Evolutionary conservation across 768 basidiomycete genomes (phyloP), one percentile per base, ranked within the genome.

Genomic region (Coprinellus micaceus): DNA sequence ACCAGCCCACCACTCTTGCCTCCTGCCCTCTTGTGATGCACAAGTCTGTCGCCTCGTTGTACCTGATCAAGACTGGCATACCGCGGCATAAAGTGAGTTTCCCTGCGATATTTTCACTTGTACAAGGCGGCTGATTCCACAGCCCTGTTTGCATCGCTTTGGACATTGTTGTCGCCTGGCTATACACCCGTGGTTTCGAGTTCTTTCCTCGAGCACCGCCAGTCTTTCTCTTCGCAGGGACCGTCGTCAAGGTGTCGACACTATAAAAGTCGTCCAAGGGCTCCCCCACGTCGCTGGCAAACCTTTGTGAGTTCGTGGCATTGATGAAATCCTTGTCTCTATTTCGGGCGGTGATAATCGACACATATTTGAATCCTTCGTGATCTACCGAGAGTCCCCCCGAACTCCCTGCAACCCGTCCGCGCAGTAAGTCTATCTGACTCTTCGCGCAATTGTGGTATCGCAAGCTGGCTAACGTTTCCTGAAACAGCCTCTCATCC

Each of bases 261-360:
- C 29, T 33, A 29, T 36, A 51, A 30, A 51, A 51, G 28, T 33
- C 33, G 7, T 36, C 13, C 15, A 51, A 36, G 7, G 9, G 2
- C 19, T 51, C 29, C 9, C 49, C 49, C 2, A 19, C 7, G 7
- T 51, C 49, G 3, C 19, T 21, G 11, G 49, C 49, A 37, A 51
- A 51, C 3, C 49, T 26, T 41, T 46, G 17, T 30, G 40, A 55
- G 0, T 69, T 69, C 2, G 66, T 10, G 7, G 59, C 43, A 63
- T 76, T 75, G 1, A 73, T 64, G 25, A 49, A 49, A 57, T 76
- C 74, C 43, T 69, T 67, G 4, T 71, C 61, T 10, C 53, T 24
- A 60, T 75, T 74, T 2, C 52, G 45, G 10, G 66, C 61, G 13
- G 70, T 73, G n/a, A 76, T 74, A 7, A 74, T 61, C 21, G 71